Percentiles rank a stretch among this genome's conserved stretches.
Conservation (phyloP, 179 eudicot species). For the Heliamphora pulchella region DNA sequence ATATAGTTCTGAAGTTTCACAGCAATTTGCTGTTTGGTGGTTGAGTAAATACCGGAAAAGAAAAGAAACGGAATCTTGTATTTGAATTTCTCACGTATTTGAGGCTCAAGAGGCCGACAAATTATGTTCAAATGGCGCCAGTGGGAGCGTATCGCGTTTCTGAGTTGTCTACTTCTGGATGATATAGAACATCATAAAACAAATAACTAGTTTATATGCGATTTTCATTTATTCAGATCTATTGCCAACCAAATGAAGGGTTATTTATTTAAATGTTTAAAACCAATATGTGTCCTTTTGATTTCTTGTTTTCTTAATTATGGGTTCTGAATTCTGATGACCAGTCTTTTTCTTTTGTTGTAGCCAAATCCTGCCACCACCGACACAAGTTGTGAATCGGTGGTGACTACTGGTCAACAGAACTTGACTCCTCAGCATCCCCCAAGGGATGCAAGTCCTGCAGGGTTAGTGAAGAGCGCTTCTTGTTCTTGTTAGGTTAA, state of each 20-base stretch:
- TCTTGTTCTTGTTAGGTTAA: conserved; percentile 35
- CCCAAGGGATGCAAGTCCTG: conserved; percentile 97
- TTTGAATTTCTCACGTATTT: not conserved
- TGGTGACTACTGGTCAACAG: conserved; percentile 93
- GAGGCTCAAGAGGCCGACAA: not conserved
- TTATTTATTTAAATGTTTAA: not conserved
- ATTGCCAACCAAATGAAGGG: not conserved
- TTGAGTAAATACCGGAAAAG: not conserved
- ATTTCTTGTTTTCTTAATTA: not conserved
- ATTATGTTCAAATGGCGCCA: not conserved
- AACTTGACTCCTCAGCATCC: conserved; percentile 81
- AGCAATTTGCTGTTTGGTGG: not conserved
- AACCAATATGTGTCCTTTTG: not conserved
- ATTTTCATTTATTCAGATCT: not conserved
- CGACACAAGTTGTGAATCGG: conserved; percentile 91
- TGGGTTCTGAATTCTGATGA: not conserved
- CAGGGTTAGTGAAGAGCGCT: conserved; percentile 72
- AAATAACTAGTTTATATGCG: too few species aligned
- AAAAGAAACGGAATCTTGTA: not conserved
- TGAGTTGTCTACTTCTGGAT: not conserved
- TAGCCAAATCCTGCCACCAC: conserved; percentile 64
- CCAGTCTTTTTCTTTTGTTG: conserved; percentile 19
- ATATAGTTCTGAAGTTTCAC: not conserved
- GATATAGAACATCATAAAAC: too few species aligned
- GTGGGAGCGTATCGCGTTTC: not conserved